Evolutionary conservation across 192 early-diverging fungal genomes (phyloP), one percentile per base, ranked within the genome.

Genomic region (Funneliformis mosseae): DNA sequence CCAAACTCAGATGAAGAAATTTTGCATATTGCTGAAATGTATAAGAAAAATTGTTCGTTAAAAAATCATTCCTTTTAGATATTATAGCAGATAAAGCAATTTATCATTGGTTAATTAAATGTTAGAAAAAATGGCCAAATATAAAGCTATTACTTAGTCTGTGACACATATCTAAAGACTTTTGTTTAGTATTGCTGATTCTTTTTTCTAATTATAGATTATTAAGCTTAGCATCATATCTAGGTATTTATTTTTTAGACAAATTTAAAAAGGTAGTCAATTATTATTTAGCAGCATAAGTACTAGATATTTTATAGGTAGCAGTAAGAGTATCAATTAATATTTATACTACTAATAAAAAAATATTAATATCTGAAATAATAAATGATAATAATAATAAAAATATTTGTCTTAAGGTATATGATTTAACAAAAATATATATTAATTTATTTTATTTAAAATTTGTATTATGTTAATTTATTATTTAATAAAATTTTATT

Each of bases 261-360:
- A 76, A 76, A 76, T 76, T 62, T 23, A 59, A 76, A 76, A 62
- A 59, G 5, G 28, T 76, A 21, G 39, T 62, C 23, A 23, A 76
- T 25, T 76, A 76, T 76, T 9, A 62, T 33, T 11, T 21, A 5
- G 62, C 16, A 60, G 23, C 21, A 62, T 0, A 39, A 28, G 75
- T 76, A 23, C 16, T 76, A 27, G 59, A 76, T 43, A 33, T 33
- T 33, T 33, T 33, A 33, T 33, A 3, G 33, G 33, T 33, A 33
- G 33, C 59, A 0, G 16, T 64, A 4, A n/a, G 75, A n/a, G 33
- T 77, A 63, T 33, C 75, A 63, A 60, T 77, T 43, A 63, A 10
- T 45, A 45, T 45, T 10, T n/a, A 6, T 21, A 64, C 12, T 77
- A 64, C 5, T 77, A 63, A 77, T 11, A 61, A 63, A n/a, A 63